A percentile compares a stretch with the other conserved stretches of the same genome.
Evolutionary conservation across 192 early-diverging fungal species (phyloP).

Genomic region (Coemansia sp.): DNA sequence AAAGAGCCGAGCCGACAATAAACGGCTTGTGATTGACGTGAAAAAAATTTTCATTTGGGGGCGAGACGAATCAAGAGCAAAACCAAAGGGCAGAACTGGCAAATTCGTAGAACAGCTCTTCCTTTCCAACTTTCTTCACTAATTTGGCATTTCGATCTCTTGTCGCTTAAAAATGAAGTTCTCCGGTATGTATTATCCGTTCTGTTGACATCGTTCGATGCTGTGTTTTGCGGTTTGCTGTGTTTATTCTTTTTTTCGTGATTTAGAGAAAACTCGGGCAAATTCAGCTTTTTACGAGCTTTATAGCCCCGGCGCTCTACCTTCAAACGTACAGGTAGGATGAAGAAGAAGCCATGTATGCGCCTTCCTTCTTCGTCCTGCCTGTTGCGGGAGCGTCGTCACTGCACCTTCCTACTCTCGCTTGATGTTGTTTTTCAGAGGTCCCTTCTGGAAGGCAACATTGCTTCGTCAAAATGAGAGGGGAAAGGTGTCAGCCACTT

Average conservation of each 20-base stretch:
- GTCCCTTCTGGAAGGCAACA: background rate
- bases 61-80: background rate
- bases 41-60: background rate
- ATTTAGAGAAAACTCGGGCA: constrained; percentile 6
- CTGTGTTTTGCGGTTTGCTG: background rate
- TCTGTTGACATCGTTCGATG: background rate
- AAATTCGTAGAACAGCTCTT: constrained; percentile 8
- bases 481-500: constrained; percentile 48
- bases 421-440: background rate
- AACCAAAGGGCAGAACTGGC: background rate
- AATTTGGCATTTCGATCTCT: constrained; percentile 22
- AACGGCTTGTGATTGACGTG: background rate
- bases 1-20: background rate
- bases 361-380: background rate
- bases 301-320: constrained; percentile 32
- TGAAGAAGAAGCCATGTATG: no score
- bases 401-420: constrained; percentile 35
- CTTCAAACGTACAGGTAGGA: constrained; percentile 2
- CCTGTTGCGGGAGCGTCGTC: constrained; percentile 39
- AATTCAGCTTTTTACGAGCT: background rate
- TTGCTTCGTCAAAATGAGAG: constrained; percentile 15
- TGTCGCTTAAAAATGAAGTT: constrained; percentile 49
- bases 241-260: background rate
- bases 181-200: constrained; percentile 33
- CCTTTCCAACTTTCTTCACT: constrained; percentile 30